phyloP scores from a whole-genome alignment of 2,329 filamentous ascomycete genomes.

The Hypoxylon sp. region DNA sequence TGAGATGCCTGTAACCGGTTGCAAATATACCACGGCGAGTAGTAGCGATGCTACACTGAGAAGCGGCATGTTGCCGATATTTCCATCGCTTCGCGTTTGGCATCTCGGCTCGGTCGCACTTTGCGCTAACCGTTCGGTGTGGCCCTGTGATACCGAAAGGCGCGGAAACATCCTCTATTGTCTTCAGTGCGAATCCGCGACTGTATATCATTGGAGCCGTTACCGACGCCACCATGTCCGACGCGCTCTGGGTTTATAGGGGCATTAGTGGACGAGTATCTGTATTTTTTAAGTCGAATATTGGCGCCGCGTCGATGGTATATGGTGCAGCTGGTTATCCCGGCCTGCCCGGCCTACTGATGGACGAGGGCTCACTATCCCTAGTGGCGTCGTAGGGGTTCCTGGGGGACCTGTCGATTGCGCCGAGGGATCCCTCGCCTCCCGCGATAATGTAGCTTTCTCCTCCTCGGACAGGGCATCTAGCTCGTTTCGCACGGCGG shows the following conservation, averaged over 20 bases:
- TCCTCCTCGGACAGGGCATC: conserved; percentile 10
- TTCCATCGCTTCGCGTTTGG: neutral
- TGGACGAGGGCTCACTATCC: conserved; percentile 38
- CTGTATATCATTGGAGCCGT: neutral
- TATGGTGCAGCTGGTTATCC: conserved; percentile 22
- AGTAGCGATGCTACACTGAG: neutral
- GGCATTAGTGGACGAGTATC: neutral
- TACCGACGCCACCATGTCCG: no score
- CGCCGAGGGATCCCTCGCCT: conserved; percentile 41
- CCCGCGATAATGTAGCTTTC: conserved; percentile 24
- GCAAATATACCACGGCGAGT: neutral
- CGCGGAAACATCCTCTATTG: neutral
- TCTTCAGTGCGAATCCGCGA: neutral
- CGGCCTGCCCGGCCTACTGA: conserved; percentile 30
- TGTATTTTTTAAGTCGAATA: conserved; percentile 19
- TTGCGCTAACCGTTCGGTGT: neutral
- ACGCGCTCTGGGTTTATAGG: neutral
- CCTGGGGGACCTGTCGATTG: conserved; percentile 33
- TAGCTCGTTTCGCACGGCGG: neutral
- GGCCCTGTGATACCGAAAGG: neutral
- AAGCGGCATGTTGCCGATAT: neutral
- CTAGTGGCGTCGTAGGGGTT: conserved; percentile 27
- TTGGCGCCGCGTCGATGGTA: conserved; percentile 50
- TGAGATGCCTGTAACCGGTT: neutral
- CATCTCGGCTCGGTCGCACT: neutral